Evolutionary conservation across 1,284 basidiomycete genomes (phyloP).

Genomic region (Naganishia cerealis): DNA sequence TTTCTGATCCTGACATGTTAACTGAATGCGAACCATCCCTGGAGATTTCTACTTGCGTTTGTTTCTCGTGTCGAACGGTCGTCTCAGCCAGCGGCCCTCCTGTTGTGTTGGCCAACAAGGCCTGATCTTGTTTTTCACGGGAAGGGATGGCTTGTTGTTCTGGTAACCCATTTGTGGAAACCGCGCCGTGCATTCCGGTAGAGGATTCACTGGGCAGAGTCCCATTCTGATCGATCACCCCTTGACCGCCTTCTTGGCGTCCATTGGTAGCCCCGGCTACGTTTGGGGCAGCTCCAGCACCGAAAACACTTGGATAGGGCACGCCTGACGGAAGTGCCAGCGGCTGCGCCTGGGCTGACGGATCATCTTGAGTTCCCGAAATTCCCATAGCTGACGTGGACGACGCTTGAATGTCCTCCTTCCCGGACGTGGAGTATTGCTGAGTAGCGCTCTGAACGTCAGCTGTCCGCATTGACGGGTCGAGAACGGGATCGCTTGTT

Average conservation of each 20-base stretch:
- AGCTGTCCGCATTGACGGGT: neutral
- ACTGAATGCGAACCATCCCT: conserved; percentile 25
- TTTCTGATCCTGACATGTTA: conserved; percentile 18
- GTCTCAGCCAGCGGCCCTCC: neutral
- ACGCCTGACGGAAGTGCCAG: conserved; percentile 18
- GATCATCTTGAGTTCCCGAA: conserved; percentile 10
- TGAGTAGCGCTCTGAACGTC: neutral
- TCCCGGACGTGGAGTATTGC: neutral
- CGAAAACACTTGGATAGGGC: conserved; percentile 28
- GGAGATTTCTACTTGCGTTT: neutral
- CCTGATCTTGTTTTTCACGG: neutral
- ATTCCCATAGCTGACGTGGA: neutral
- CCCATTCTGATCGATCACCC: neutral
- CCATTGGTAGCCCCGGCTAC: conserved; percentile 10
- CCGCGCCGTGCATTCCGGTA: neutral
- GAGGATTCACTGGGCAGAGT: neutral
- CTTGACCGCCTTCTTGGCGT: conserved; percentile 11
- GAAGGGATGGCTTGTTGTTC: conserved; percentile 7
- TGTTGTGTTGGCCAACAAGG: neutral
- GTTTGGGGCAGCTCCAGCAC: conserved; percentile 10
- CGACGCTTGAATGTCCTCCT: neutral
- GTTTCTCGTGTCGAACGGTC: conserved; percentile 8
- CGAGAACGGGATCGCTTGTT: neutral
- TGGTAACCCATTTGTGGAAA: neutral
- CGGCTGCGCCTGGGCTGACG: conserved; percentile 5